These are phyloP conservation scores for Hymenotorrendiella dingleyae DNA, from an alignment of 2,329 filamentous ascomycete genomes.

Conservation along the genomic window DNA sequence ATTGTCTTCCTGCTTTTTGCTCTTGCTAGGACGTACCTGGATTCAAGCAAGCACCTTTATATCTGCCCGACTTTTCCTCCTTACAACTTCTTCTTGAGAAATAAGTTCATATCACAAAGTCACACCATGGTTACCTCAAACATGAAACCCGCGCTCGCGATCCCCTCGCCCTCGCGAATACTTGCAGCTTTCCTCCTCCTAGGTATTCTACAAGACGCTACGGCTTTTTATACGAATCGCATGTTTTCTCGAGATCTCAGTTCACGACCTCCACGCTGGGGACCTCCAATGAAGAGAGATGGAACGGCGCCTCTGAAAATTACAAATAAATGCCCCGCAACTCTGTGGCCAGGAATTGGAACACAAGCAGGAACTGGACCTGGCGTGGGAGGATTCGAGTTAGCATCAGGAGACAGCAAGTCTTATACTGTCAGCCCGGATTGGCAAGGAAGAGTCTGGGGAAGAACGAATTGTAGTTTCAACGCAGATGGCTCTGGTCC, in stretches of 20 bases:
- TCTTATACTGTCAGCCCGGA: conserved; percentile 62
- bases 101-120: too few species aligned
- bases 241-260: conserved; percentile 3
- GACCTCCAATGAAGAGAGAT: conserved; percentile 30
- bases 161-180: conserved; percentile 6
- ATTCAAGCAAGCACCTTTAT: too few species aligned
- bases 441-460: conserved; percentile 82
- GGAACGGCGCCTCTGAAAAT: conserved; percentile 54
- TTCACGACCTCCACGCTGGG: conserved; percentile 19
- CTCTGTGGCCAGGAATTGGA: conserved; percentile 70
- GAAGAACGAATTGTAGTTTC: conserved; percentile 76
- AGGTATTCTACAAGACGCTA: conserved; percentile 11
- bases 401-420: conserved; percentile 50
- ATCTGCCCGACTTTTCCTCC: too few species aligned
- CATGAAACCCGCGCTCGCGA: conserved; percentile 10
- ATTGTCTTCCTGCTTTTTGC: not conserved
- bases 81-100: conserved; percentile 9
- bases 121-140: too few species aligned
- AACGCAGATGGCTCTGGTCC: conserved; percentile 54
- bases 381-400: conserved; percentile 60
- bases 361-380: conserved; percentile 69
- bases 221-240: conserved; percentile 12
- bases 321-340: conserved; percentile 65
- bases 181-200: conserved; percentile 14
- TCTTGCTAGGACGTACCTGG: conserved; percentile 1